Evolutionary conservation across 139 green algal genomes (phyloP).

Genomic region (Zygnema cylindricum): DNA sequence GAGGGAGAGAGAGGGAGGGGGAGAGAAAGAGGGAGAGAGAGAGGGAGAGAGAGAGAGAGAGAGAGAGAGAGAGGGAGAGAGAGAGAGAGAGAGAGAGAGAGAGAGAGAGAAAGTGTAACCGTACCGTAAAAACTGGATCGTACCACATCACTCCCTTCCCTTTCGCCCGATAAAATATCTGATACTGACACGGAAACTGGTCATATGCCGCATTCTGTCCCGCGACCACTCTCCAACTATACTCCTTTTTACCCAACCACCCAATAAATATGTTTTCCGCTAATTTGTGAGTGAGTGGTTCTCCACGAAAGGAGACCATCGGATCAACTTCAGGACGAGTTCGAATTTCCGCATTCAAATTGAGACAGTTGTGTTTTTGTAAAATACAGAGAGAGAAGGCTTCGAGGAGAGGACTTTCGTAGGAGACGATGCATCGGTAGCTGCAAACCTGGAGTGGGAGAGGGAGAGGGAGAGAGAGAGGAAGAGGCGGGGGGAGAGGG

Average conservation of each 20-base stretch:
- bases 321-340: conserved; percentile 71
- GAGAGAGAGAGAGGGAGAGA: not conserved
- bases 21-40: not conserved
- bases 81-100: not conserved
- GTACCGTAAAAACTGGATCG: conserved; percentile 66
- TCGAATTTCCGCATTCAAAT: conserved; percentile 62
- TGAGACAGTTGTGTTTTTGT: conserved; percentile 94
- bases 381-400: conserved; percentile 93
- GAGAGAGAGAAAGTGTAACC: too few relatives aligned
- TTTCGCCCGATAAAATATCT: conserved; percentile 83
- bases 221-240: conserved; percentile 72
- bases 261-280: conserved; percentile 77
- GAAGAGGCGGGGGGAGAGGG: too few relatives aligned
- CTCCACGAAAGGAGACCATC: conserved; percentile 78
- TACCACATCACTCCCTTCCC: conserved; percentile 80
- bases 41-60: not conserved
- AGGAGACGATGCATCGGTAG: conserved; percentile 89
- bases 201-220: conserved; percentile 82
- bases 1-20: not conserved
- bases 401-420: conserved; percentile 85
- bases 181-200: conserved; percentile 88
- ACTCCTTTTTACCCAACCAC: conserved; percentile 58
- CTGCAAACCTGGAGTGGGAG: conserved; percentile 87
- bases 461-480: too few relatives aligned
- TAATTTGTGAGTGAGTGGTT: conserved; percentile 77